Base-by-base conservation (phyloP, 768 basidiomycete genomes). In the Lentinula sp. region DNA sequence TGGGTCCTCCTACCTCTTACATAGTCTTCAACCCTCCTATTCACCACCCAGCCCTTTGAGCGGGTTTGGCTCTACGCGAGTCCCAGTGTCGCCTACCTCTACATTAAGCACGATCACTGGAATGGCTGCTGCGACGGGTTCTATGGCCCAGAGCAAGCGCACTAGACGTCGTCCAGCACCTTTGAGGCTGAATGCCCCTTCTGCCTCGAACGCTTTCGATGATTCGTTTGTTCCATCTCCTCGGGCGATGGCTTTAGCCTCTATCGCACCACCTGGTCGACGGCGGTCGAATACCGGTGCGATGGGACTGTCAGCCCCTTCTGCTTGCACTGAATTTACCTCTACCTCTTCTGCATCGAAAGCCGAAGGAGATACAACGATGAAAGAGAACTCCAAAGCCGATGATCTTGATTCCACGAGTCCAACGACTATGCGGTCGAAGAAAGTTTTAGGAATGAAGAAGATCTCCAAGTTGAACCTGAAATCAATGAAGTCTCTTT, bases 151-250 rank as follows among this genome's bases (percentile, higher is more conserved):
- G 18, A 59, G 49, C 35, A 61, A 57, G 39, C 53, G 53, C 7
- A 49, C 54, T 8, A 54, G 61, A 36, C 52, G 54, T 41, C 61
- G 61, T 15, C 61, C 61, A 12, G 61, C 61, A 16, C 61, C 61
- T 35, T 33, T 61, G 10, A 46, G 33, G 18, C 37, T 61, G 20
- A 33, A 42, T 20, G 50, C n/a, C 28, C 45, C 61, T 57, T 35
- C 51, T 15, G 33, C 12, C 6, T 42, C 36, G 15, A 18, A 54
- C 16, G 61, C 35, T 13, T 61, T 61, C 23, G 61, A 48, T 28
- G 61, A 61, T 36, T 61, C 61, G 6, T 62, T 62, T n/a, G 37
- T 49, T 43, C 57, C 56, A 12, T 56, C 55, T 13, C 55, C 55
- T 56, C 55, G 55, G 9, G 48, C 55, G 15, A 18, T 59, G 35